Evolutionary conservation across 495 filamentous ascomycete genomes (phyloP), one percentile per base, ranked within the genome.

Genomic region (Penicillium goetzii): DNA sequence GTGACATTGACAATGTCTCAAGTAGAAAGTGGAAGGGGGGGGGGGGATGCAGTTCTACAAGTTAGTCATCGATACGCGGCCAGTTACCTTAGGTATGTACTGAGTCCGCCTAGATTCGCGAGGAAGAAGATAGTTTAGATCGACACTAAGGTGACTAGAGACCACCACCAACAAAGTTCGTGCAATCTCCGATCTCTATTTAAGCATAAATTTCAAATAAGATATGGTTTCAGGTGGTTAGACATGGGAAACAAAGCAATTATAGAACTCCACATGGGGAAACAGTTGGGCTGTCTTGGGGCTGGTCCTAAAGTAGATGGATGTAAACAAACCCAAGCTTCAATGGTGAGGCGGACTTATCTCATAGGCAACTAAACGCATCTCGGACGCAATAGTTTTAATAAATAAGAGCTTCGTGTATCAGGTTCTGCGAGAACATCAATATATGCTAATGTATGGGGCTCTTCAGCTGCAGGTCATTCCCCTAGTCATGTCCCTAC

Each of bases 161-260:
- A 28, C 25, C n/a, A 23, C 33, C 52, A 55, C 21, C 8, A 21
- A 23, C 52, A 21, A 21, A 26, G 26, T 32, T 19, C 8, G n/a
- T 34, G 51, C 15, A 17, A 25, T 23, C 11, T 21, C n/a, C 5
- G 4, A 6, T 23, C 17, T 6, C 28, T 28, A 25, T 60, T 36
- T 36, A 50, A 59, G 28, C 57, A 33, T 43, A 25, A 50, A 32
- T 28, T 17, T 6, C n/a, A 17, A 25, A 25, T 21, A n/a, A 5
- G 9, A 41, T 26, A 30, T 32, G 43, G 56, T 17, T 32, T 23
- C 43, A 40, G 56, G 28, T 17, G 10, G 19, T 33, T n/a, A n/a
- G 26, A 41, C n/a, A 30, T 28, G 17, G 36, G 25, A 19, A 30
- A 58, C 40, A 58, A 58, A 33, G 56, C 56, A 58, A 58, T 58